A percentile compares a stretch with the other conserved stretches of the same genome.
phyloP scores from a whole-genome alignment of 2,329 filamentous ascomycete species.

The Xylariaceae sp. region DNA sequence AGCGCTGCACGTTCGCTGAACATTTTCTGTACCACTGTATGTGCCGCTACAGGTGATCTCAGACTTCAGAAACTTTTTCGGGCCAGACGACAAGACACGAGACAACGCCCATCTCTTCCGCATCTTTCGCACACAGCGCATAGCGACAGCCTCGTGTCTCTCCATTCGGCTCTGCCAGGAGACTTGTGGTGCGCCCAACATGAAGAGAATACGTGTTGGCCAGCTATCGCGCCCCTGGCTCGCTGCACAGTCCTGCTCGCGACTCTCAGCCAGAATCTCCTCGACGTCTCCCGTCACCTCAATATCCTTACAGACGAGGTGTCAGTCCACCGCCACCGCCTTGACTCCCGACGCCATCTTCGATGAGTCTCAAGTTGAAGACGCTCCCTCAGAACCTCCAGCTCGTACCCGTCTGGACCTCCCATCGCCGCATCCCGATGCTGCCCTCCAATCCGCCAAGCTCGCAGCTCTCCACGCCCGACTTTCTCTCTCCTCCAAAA shows the following conservation, averaged over 20 bases:
- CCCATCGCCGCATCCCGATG: constrained; percentile 68
- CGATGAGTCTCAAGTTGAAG: constrained; percentile 20
- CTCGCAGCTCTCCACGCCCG: constrained; percentile 89
- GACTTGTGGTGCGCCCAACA: constrained; percentile 29
- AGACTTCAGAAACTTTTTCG: constrained; percentile 28
- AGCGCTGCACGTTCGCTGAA: too few species aligned
- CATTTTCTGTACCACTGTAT: too few species aligned
- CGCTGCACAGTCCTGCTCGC: constrained; percentile 39
- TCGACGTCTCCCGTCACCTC: constrained; percentile 14
- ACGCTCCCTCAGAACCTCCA: constrained; percentile 11
- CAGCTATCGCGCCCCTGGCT: constrained; percentile 59
- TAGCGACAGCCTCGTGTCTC: constrained; percentile 22
- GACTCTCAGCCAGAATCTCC: constrained; percentile 33
- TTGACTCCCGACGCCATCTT: constrained; percentile 20
- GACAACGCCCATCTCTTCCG: constrained; percentile 16
- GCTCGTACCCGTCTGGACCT: constrained; percentile 38
- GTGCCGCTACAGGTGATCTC: too few species aligned
- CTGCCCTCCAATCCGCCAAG: constrained; percentile 73
- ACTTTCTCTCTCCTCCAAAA: constrained; percentile 72
- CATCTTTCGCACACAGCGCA: constrained; percentile 10
- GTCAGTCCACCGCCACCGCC: constrained; percentile 20
- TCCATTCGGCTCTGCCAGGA: constrained; percentile 22
- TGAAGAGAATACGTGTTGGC: constrained; percentile 60
- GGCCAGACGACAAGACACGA: constrained; percentile 22
- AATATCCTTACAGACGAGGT: constrained; percentile 22